These are phyloP conservation scores for Ceratobasidium sp. DNA, from an alignment of 1,284 basidiomycete genomes.

Conservation along the genomic window DNA sequence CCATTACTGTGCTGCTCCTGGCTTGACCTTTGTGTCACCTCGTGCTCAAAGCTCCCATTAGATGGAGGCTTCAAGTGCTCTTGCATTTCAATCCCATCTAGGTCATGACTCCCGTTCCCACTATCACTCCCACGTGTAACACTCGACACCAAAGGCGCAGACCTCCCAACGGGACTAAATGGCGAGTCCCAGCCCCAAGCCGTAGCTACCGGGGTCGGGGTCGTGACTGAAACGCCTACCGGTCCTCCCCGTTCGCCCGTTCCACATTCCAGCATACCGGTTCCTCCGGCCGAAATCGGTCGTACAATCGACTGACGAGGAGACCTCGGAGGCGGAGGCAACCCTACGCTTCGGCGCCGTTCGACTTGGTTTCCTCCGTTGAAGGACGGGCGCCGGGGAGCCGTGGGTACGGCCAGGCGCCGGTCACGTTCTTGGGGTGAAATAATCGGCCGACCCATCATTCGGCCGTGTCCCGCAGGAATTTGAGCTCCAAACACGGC, in stretches of 20 bases:
- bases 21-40: not conserved
- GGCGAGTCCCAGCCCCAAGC: slow-evolving; percentile 34
- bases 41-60: slow-evolving; percentile 19
- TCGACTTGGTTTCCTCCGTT: not conserved
- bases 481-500: slow-evolving; percentile 41
- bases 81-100: slow-evolving; percentile 18
- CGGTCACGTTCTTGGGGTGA: slow-evolving; percentile 26
- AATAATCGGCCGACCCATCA: slow-evolving; percentile 33
- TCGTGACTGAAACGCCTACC: not conserved
- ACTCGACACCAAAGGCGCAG: not conserved
- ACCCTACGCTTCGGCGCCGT: slow-evolving; percentile 1
- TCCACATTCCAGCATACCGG: not conserved
- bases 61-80: slow-evolving; percentile 28
- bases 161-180: not conserved
- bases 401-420: slow-evolving; percentile 3
- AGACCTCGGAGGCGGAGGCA: slow-evolving; percentile 33
- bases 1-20: slow-evolving; percentile 10
- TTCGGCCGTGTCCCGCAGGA: not conserved
- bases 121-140: not conserved
- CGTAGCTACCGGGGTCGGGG: slow-evolving; percentile 1
- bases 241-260: not conserved
- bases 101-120: not conserved
- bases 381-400: not conserved
- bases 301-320: slow-evolving; percentile 32
- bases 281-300: slow-evolving; percentile 24